Base-by-base conservation (phyloP, 768 basidiomycete genomes). In the Mycena kentingensis region DNA sequence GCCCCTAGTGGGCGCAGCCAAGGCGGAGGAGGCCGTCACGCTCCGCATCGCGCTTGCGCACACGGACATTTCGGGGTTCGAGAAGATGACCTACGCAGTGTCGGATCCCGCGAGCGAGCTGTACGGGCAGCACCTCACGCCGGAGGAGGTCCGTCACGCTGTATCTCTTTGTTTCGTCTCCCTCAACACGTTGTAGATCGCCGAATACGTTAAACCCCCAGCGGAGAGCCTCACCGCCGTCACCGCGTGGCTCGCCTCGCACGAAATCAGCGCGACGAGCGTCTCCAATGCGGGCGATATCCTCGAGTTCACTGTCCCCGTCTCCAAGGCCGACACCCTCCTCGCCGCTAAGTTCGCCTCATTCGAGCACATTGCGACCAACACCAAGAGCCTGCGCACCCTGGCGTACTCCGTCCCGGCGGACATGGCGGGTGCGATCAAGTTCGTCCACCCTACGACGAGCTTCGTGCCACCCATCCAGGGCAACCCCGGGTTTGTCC, bases 341-440 rank as follows among this genome's bases (percentile, higher is more conserved):
- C 66, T 81, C 16, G 59, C 70, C 46, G 76, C 81, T 25, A 74
- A 79, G 32, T 58, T 73, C 37, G 26, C 29, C 18, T 5, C 45
- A 5, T 81, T 73, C 65, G 65, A 60, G 5, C 72, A 80, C 56
- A 52, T 61, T 4, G 66, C 65, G 18, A 64, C 49, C 31, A 77
- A 73, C 0, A 69, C 68, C 21, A 58, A 61, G 6, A 56, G 75
- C 24, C 55, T 80, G 25, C 77, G 80, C 52, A 78, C 80, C 15
- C 73, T 73, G 0, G 60, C 66, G 31, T 82, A 80, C 68, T 75
- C 74, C 50, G 65, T 81, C n/a, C 79, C 80, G 0, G 75, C 71
- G 24, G 43, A 64, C 42, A 49, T 82, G 35, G 66, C 76, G 50
- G 60, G 62, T 15, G 77, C 79, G 51, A 56, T 81, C 42, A 74